A percentile compares a stretch with the other conserved stretches of the same genome.
These are phyloP conservation scores for Zygosaccharomyces lentus DNA, from an alignment of 805 yeast genomes.

Conservation along the genomic window DNA sequence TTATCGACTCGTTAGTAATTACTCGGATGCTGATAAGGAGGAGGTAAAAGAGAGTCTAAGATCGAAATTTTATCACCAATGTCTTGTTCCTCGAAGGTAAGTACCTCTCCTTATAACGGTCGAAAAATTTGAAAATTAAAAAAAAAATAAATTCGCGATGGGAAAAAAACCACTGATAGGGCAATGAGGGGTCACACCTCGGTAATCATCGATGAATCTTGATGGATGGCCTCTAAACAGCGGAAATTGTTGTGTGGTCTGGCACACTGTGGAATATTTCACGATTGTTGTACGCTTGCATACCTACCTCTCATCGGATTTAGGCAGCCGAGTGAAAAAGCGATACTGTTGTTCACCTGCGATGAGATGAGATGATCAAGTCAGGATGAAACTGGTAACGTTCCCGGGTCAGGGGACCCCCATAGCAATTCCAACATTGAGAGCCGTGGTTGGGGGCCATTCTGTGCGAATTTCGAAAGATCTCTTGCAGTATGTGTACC, in stretches of 20 bases:
- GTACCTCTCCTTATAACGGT: not conserved
- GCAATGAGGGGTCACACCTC: not conserved
- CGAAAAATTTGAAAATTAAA: not conserved
- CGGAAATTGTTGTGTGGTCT: not conserved
- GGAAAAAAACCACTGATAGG: not conserved
- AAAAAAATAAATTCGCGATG: not conserved
- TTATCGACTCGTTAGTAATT: not conserved
- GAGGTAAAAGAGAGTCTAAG: no score
- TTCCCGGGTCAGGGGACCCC: constrained; percentile 38
- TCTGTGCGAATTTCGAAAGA: constrained; percentile 23
- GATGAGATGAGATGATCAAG: constrained; percentile 10
- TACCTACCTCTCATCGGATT: not conserved
- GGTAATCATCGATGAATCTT: not conserved
- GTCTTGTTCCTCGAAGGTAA: not conserved
- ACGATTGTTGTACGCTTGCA: not conserved
- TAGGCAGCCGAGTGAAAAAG: not conserved
- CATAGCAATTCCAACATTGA: constrained; percentile 24
- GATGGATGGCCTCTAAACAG: not conserved
- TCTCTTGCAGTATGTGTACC: constrained; percentile 21
- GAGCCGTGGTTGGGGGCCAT: constrained; percentile 23
- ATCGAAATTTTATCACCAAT: no score
- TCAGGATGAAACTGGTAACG: constrained; percentile 27
- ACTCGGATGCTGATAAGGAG: not conserved
- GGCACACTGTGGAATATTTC: not conserved
- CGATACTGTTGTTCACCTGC: constrained; percentile 3